A percentile compares a stretch with the other conserved stretches of the same genome.
These are phyloP conservation scores for Tuber microsphaerosporum DNA, from an alignment of 495 filamentous ascomycete species.

Conservation along the genomic window DNA sequence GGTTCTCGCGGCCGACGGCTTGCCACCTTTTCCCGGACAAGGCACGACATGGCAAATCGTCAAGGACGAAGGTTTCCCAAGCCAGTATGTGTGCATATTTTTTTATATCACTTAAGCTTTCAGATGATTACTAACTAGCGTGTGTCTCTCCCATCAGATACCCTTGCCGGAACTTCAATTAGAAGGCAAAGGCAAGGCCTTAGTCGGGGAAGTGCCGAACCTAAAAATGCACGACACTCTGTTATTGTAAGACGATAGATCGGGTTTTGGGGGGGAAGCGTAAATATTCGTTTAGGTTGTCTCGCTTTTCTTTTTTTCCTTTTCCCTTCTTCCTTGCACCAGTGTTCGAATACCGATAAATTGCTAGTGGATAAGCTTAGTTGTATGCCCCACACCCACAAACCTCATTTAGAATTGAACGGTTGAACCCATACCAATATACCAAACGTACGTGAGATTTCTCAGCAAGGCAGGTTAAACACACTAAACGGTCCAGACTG, in stretches of 20 bases:
- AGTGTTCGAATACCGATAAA: background rate
- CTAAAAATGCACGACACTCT: background rate
- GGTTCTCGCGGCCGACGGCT: slow-evolving; percentile 62
- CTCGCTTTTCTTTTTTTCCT: background rate
- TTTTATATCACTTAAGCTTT: background rate
- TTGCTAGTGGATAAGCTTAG: slow-evolving; percentile 2
- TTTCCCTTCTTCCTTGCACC: background rate
- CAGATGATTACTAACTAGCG: slow-evolving; percentile 32
- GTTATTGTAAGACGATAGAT: background rate
- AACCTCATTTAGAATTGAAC: background rate
- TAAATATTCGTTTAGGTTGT: slow-evolving; percentile 22
- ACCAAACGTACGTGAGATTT: background rate
- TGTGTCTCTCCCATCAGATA: slow-evolving; percentile 41
- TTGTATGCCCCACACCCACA: background rate
- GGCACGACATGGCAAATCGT: slow-evolving; percentile 49
- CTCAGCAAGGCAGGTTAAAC: background rate
- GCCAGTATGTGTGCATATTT: slow-evolving; percentile 43
- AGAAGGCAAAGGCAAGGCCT: slow-evolving; percentile 27
- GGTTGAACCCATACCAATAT: background rate
- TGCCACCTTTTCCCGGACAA: slow-evolving; percentile 71
- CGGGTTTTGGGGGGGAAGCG: slow-evolving; percentile 5
- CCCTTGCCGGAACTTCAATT: slow-evolving; percentile 49
- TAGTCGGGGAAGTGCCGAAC: background rate
- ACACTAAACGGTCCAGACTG: background rate
- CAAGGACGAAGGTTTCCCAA: slow-evolving; percentile 54